Percentiles rank a stretch among this genome's conserved stretches.
phyloP scores from a whole-genome alignment of 179 eudicot species.

The Corrigiola litoralis region DNA sequence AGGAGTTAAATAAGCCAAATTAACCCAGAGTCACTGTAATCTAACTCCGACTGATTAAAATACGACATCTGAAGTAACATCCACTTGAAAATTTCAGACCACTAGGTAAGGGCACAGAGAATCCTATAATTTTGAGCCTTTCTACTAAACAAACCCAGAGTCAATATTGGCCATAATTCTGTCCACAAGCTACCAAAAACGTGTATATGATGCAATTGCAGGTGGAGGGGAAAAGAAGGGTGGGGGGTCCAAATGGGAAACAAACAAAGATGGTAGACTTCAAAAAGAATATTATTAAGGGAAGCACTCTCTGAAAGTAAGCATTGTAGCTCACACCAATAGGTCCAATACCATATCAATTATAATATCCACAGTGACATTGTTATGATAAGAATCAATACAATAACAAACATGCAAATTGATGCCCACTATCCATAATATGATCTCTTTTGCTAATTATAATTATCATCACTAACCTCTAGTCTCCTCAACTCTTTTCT shows the following conservation, averaged over 20 bases:
- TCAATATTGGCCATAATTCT: conserved; percentile 30
- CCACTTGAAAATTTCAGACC: background rate
- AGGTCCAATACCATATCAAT: background rate
- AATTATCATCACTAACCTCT: conserved; percentile 10
- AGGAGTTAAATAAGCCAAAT: too few species aligned
- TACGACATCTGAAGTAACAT: too few species aligned
- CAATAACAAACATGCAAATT: conserved; percentile 13
- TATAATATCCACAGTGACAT: conserved; percentile 7
- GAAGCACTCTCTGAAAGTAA: conserved; percentile 19
- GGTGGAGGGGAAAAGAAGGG: conserved; percentile 12
- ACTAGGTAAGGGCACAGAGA: background rate
- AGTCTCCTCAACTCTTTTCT: background rate
- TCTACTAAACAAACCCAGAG: conserved; percentile 9
- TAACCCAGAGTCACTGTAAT: too few species aligned
- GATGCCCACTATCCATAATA: conserved; percentile 23
- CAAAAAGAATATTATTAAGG: conserved; percentile 27
- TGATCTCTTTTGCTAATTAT: conserved; percentile 22
- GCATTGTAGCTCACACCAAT: conserved; percentile 19
- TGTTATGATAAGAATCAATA: conserved; percentile 25
- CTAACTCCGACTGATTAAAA: too few species aligned
- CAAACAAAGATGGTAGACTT: conserved; percentile 34
- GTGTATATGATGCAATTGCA: conserved; percentile 27
- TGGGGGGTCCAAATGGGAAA: conserved; percentile 29
- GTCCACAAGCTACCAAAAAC: conserved; percentile 33
- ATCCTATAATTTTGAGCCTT: background rate